Base-by-base conservation (phyloP, 2,329 filamentous ascomycete species). In the Talaromyces albobiverticillius region DNA sequence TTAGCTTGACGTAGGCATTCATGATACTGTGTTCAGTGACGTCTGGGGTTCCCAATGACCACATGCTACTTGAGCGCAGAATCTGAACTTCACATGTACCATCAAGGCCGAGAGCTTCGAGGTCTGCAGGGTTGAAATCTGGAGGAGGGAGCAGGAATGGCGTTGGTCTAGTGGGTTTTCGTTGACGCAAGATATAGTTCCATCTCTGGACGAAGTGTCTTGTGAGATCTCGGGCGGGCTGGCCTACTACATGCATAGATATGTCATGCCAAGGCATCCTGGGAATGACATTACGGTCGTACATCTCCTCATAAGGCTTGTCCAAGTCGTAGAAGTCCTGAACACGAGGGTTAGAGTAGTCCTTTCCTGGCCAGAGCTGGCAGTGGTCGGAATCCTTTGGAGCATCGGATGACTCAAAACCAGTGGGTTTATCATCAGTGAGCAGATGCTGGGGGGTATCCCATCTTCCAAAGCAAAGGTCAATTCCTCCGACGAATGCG, bases 231-330 rank as follows among this genome's bases (percentile, higher is more conserved):
- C 94, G 84, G 11, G 94, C 93, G 2, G 94, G 94, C 69, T 97
- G 94, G 3, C 94, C 94, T 41, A 97, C 91, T 40, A 99, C 87
- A 71, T 97, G 94, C 94, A 99, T 97, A 2, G 88, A 85, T 58
- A 99, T 91, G 70, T 99, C 94, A 66, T 99, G 94, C 94, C 94
- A 99, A 1, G 94, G 93, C 94, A 97, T 99, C 58, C 94, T 81
- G 1, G 94, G 91, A 16, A 93, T 83, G 67, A 88, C 88, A 57
- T 84, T 87, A 53, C 94, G 87, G 71, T 97, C 90, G 66, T 97
- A 99, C 94, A 97, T 97, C 71, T 99, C 94, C 66, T 96, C 94
- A 65, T 97, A 97, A 1, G 94, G 94, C 69, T 95, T 90, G 67
- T 94, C 88, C 23, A 99, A 82, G 55, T 86, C 85, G 76, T 90